phyloP scores from a whole-genome alignment of 176 grass and related monocot genomes.

The Tillandsia fasciculata region DNA sequence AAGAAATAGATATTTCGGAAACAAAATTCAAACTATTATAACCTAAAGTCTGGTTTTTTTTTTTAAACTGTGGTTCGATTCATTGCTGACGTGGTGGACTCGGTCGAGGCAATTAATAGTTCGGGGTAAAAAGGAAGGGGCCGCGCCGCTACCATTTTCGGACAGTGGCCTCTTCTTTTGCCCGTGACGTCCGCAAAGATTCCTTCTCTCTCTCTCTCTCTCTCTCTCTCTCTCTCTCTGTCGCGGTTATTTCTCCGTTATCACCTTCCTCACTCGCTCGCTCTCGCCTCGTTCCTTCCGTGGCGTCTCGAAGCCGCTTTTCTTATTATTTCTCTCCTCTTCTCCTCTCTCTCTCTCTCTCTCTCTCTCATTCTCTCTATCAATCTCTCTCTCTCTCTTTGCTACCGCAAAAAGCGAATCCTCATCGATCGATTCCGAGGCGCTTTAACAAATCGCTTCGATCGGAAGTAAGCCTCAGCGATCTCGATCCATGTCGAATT shows the following conservation, averaged over 20 bases:
- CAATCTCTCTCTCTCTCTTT: neutral
- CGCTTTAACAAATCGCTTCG: neutral
- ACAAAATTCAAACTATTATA: too few relatives aligned
- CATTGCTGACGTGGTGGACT: neutral
- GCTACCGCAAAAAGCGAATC: neutral
- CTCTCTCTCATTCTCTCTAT: too few relatives aligned
- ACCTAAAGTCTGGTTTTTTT: too few relatives aligned
- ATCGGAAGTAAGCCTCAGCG: neutral
- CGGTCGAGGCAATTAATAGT: neutral
- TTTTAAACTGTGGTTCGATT: too few relatives aligned
- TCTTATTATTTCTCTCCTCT: neutral
- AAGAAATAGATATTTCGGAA: too few relatives aligned
- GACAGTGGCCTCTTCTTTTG: neutral
- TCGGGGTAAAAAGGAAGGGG: neutral
- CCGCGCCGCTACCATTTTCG: neutral
- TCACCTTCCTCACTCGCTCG: neutral
- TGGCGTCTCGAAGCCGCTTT: slow-evolving; percentile 14
- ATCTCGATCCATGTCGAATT: neutral
- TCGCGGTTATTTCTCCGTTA: neutral
- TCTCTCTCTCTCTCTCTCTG: neutral
- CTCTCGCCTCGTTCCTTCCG: neutral
- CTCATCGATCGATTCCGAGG: neutral
- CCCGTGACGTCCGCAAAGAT: slow-evolving; percentile 23
- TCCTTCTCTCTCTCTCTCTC: neutral
- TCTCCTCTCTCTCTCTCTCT: neutral